A percentile compares a stretch with the other conserved stretches of the same genome.
Conservation (phyloP, 2,329 filamentous ascomycete genomes). For the Fusarium tricinctum region DNA sequence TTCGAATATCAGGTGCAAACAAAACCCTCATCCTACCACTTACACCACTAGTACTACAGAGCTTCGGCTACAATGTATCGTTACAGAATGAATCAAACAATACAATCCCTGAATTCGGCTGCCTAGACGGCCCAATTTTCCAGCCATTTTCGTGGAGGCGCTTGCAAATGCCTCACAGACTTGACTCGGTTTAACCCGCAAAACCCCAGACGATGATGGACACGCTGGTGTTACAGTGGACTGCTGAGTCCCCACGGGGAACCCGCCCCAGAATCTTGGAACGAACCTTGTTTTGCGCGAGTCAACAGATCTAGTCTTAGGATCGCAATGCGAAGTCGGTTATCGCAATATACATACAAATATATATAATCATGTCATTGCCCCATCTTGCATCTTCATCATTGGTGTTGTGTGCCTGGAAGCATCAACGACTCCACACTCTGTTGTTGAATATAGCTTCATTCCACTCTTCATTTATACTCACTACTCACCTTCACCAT, state of each 20-base stretch:
- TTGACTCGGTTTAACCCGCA: constrained; percentile 7
- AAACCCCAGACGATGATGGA: constrained; percentile 19
- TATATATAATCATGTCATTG: constrained; percentile 38
- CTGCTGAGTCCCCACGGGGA: constrained; percentile 27
- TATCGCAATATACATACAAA: constrained; percentile 13
- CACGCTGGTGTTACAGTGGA: constrained; percentile 7
- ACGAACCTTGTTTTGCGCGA: constrained; percentile 35
- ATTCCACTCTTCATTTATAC: background rate
- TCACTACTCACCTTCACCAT: constrained; percentile 12
- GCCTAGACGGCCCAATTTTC: constrained; percentile 13
- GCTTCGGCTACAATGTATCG: constrained; percentile 4
- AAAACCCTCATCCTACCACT: too few species aligned
- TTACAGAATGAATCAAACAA: background rate
- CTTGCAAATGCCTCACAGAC: constrained; percentile 25
- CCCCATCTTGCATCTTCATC: constrained; percentile 13
- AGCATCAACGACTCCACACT: background rate
- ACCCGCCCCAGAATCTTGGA: constrained; percentile 30
- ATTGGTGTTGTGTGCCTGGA: constrained; percentile 4
- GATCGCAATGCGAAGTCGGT: constrained; percentile 2
- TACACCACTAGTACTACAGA: background rate
- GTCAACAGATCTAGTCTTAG: constrained; percentile 26
- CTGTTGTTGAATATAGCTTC: constrained; percentile 33
- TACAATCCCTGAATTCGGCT: constrained; percentile 17
- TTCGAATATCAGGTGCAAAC: too few species aligned
- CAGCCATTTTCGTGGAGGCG: background rate